Percentiles rank a stretch among this genome's conserved stretches.
phyloP scores from a whole-genome alignment of 495 filamentous ascomycete genomes.

The Podospora conica region DNA sequence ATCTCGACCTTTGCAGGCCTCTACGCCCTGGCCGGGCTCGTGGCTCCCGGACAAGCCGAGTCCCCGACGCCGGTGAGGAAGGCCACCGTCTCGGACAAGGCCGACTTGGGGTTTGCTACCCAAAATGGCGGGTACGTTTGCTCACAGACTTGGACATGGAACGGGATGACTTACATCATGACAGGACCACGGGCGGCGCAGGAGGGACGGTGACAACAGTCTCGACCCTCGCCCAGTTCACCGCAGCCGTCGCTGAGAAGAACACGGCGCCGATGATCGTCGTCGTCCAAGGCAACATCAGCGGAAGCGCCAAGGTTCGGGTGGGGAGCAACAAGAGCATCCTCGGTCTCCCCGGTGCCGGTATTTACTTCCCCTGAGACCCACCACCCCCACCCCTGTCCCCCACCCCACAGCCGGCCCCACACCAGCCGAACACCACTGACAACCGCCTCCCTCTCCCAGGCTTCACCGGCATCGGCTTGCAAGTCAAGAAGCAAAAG shows the following conservation, averaged over 20 bases:
- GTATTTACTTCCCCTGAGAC: slow-evolving; percentile 14
- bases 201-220: slow-evolving; percentile 56
- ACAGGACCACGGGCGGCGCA: slow-evolving; percentile 51
- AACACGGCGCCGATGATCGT: slow-evolving; percentile 42
- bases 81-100: background rate
- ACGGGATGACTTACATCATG: background rate
- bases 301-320: slow-evolving; percentile 34
- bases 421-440: background rate
- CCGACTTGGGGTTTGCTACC: background rate
- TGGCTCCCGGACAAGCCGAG: background rate
- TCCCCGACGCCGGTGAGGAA: background rate
- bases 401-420: too few species aligned
- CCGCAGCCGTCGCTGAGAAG: slow-evolving; percentile 40
- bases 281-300: slow-evolving; percentile 43
- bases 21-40: background rate
- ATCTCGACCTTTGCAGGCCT: background rate
- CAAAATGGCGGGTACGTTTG: background rate
- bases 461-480: slow-evolving; percentile 41
- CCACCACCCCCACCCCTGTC: background rate
- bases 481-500: slow-evolving; percentile 41
- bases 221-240: slow-evolving; percentile 49
- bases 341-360: slow-evolving; percentile 38
- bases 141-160: too few species aligned
- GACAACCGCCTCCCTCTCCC: background rate
- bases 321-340: slow-evolving; percentile 53